Evolutionary conservation across 1,284 basidiomycete species (phyloP).

Genomic region (Albatrellus sp.): DNA sequence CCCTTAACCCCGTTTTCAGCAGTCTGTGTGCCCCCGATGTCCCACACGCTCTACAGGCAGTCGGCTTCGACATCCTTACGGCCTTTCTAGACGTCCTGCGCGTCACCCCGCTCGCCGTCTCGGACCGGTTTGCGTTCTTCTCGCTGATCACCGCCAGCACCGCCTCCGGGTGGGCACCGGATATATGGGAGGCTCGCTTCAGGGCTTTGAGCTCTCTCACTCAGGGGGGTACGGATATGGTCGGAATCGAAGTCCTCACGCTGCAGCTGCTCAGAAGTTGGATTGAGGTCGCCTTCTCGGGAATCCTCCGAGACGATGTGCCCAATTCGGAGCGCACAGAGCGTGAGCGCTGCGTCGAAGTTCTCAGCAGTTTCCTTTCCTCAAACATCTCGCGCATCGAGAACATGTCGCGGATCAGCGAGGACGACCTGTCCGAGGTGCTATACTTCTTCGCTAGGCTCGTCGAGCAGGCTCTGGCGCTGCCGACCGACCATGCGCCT

Average conservation of each 20-base stretch:
- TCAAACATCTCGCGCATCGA: constrained; percentile 35
- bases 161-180: constrained; percentile 36
- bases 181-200: constrained; percentile 58
- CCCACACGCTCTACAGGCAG: constrained; percentile 43
- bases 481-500: constrained; percentile 19
- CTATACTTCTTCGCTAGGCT: constrained; percentile 45
- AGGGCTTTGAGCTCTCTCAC: constrained; percentile 54
- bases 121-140: constrained; percentile 49
- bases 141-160: constrained; percentile 38
- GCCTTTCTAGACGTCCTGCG: constrained; percentile 52
- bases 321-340: constrained; percentile 36
- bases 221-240: constrained; percentile 40
- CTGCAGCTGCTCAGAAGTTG: constrained; percentile 45
- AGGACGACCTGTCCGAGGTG: constrained; percentile 37
- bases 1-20: constrained; percentile 42
- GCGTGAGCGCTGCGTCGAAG: constrained; percentile 47
- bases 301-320: constrained; percentile 26
- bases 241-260: constrained; percentile 48
- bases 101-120: constrained; percentile 28
- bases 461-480: constrained; percentile 39
- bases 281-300: constrained; percentile 51
- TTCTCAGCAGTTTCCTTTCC: constrained; percentile 43
- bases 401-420: constrained; percentile 44
- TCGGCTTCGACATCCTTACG: constrained; percentile 58
- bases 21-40: constrained; percentile 40